A percentile compares a stretch with the other conserved stretches of the same genome.
Conservation (phyloP, 139 green algal genomes). For the Chlorella sp. region DNA sequence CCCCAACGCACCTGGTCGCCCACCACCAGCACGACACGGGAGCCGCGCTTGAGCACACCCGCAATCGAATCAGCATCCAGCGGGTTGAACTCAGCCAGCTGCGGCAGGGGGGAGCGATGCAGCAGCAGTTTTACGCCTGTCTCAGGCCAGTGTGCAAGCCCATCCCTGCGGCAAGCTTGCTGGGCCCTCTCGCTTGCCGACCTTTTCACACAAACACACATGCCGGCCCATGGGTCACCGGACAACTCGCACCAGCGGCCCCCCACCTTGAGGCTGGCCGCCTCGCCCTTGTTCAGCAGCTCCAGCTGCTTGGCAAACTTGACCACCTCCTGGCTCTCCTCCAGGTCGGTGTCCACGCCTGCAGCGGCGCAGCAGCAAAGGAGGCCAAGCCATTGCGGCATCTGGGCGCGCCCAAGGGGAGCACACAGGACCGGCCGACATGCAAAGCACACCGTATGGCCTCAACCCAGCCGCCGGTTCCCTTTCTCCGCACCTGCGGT, state of each 20-base stretch:
- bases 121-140: neutral
- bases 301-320: constrained; percentile 43
- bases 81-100: constrained; percentile 34
- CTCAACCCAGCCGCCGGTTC: no score
- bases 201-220: no score
- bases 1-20: constrained; percentile 10
- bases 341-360: constrained; percentile 28
- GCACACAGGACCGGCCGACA: no score
- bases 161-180: no score
- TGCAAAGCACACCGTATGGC: no score
- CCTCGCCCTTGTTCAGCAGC: constrained; percentile 22
- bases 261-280: constrained; percentile 10
- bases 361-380: neutral
- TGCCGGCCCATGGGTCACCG: no score
- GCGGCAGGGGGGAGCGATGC: neutral
- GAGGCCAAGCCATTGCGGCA: no score
- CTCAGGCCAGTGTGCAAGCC: no score
- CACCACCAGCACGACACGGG: constrained; percentile 31
- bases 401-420: no score
- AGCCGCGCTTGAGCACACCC: neutral
- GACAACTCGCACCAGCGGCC: no score
- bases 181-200: no score
- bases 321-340: constrained; percentile 14
- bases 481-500: constrained; percentile 45
- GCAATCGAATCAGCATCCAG: constrained; percentile 9